A percentile compares a stretch with the other conserved stretches of the same genome.
phyloP scores from a whole-genome alignment of 495 filamentous ascomycete genomes.

The Apiosordaria backusii region DNA sequence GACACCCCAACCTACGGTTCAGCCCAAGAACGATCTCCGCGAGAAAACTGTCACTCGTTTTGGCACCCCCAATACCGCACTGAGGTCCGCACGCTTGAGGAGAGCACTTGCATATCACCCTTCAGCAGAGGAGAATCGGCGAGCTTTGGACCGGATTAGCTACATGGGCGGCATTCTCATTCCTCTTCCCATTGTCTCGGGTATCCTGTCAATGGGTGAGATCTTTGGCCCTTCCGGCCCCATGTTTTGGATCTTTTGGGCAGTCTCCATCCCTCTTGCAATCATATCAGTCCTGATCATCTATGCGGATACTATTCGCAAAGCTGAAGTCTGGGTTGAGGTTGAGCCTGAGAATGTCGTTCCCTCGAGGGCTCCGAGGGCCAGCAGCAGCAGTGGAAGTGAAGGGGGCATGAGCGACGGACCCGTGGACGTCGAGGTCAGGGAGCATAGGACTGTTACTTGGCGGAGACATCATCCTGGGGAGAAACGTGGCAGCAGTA shows the following conservation, averaged over 20 bases:
- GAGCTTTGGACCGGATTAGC: conserved; percentile 38
- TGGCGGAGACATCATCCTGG: conserved; percentile 1
- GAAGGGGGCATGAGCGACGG: not conserved
- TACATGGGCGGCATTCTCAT: conserved; percentile 44
- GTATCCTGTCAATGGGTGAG: conserved; percentile 43
- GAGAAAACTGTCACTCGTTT: not conserved
- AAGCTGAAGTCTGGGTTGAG: conserved; percentile 46
- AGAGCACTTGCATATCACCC: not conserved
- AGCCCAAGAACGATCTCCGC: not conserved
- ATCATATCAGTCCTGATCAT: conserved; percentile 34
- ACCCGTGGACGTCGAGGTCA: not conserved
- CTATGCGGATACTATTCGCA: conserved; percentile 43
- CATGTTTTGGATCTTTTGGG: conserved; percentile 44
- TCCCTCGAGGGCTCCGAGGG: not conserved
- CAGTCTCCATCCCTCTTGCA: conserved; percentile 31
- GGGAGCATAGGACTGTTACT: conserved; percentile 3
- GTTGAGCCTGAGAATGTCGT: conserved; percentile 26
- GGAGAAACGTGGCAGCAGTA: not conserved
- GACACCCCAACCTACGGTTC: not conserved
- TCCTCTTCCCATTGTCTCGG: conserved; percentile 39
- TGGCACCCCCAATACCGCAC: conserved; percentile 7
- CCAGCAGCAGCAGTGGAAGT: not conserved
- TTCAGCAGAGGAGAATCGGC: conserved; percentile 30
- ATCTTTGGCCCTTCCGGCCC: conserved; percentile 32
- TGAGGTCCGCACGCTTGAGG: not conserved